phyloP scores from a whole-genome alignment of 306 rosid genomes.

The Glycyrrhiza uralensis region DNA sequence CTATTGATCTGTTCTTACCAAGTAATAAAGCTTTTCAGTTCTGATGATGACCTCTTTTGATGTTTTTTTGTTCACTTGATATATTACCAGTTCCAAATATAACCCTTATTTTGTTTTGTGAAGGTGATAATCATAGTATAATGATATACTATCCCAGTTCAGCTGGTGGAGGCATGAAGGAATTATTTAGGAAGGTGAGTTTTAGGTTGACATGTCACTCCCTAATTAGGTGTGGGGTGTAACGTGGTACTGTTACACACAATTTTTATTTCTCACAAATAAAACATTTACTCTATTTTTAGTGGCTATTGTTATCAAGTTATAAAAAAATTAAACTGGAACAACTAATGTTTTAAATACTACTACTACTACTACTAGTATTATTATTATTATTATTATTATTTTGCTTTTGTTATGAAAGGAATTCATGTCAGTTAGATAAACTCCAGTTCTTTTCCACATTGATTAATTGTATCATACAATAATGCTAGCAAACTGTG shows the following conservation, averaged over 20 bases:
- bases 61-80: conserved; percentile 9
- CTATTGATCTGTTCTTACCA: not conserved
- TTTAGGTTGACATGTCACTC: conserved; percentile 10
- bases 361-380: not conserved
- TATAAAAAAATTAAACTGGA: not conserved
- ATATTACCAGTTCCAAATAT: conserved; percentile 20
- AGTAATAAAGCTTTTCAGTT: conserved; percentile 20
- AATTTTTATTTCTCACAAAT: not conserved
- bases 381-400: not conserved
- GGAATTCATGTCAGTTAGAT: not conserved
- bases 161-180: conserved; percentile 98
- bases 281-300: not conserved
- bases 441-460: not conserved
- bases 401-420: not conserved
- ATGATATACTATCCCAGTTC: conserved; percentile 98
- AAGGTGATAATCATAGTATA: conserved; percentile 90
- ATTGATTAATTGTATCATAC: not conserved
- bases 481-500: not conserved
- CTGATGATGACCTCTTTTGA: not conserved
- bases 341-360: not conserved
- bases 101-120: conserved; percentile 35
- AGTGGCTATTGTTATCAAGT: not conserved
- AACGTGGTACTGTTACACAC: not conserved
- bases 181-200: conserved; percentile 89
- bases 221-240: not conserved